These are phyloP conservation scores for Zoysia pacifica DNA, from an alignment of 176 grass and related monocot species.

Conservation along the genomic window DNA sequence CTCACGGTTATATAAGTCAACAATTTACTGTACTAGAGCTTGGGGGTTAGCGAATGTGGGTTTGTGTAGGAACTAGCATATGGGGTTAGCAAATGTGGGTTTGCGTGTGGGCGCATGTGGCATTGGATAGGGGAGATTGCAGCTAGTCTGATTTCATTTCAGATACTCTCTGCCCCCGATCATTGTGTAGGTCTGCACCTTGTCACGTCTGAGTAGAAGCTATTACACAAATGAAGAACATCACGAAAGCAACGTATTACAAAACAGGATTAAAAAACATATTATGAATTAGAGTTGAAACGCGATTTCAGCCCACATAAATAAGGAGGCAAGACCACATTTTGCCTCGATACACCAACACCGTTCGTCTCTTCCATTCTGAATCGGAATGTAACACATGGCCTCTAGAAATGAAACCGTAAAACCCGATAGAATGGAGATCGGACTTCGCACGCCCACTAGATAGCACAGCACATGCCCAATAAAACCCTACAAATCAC, in stretches of 20 bases:
- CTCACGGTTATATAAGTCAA: background rate
- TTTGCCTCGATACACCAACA: background rate
- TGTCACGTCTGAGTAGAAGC: background rate
- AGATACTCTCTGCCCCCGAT: background rate
- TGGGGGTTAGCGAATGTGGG: background rate
- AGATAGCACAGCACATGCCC: background rate
- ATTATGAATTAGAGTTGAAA: background rate
- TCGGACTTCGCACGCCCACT: background rate
- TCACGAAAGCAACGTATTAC: background rate
- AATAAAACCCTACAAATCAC: constrained; percentile 36
- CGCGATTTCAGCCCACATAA: background rate
- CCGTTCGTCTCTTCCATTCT: background rate
- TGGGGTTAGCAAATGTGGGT: background rate
- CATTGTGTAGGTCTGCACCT: no score
- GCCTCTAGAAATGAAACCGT: no score
- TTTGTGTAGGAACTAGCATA: background rate
- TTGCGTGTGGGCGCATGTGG: background rate
- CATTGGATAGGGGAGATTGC: background rate
- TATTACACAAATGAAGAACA: background rate
- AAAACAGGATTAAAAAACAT: background rate
- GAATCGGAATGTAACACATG: background rate
- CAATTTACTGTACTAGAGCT: background rate
- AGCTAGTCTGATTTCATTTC: no score
- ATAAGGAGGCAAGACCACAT: background rate
- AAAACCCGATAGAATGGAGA: no score